Evolutionary conservation across 257 asterid species (phyloP).

Genomic region (Solanum bukasovii): DNA sequence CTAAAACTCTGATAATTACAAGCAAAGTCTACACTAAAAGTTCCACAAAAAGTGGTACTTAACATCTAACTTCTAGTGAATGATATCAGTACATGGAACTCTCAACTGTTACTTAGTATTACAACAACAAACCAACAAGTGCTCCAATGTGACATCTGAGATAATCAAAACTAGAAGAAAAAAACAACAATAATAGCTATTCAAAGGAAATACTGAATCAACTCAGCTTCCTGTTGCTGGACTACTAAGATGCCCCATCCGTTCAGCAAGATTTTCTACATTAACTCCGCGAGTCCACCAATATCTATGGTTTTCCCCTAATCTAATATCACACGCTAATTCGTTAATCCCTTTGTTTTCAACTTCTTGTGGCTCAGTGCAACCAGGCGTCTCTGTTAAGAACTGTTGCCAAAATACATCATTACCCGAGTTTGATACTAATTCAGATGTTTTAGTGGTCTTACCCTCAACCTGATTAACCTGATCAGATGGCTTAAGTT

Average conservation of each 20-base stretch:
- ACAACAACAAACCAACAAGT: not conserved
- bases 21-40: not conserved
- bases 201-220: not conserved
- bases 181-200: not conserved
- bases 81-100: not conserved
- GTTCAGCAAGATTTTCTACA: slow-evolving; percentile 34
- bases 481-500: slow-evolving; percentile 17
- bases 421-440: slow-evolving; percentile 36
- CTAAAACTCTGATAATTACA: not conserved
- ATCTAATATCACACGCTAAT: slow-evolving; percentile 12
- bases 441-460: not conserved
- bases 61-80: not conserved
- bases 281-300: slow-evolving; percentile 42
- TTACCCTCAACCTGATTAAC: slow-evolving; percentile 12
- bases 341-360: slow-evolving; percentile 21
- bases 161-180: not conserved
- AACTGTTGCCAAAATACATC: slow-evolving; percentile 91
- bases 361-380: slow-evolving; percentile 26
- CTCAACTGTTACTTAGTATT: not conserved
- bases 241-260: slow-evolving; percentile 39
- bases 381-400: slow-evolving; percentile 56
- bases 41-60: not conserved
- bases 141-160: not conserved
- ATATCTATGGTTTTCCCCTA: slow-evolving; percentile 22
- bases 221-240: slow-evolving; percentile 30